A percentile compares a stretch with the other conserved stretches of the same genome.
These are phyloP conservation scores for Tephrocybe sp. DNA, from an alignment of 768 basidiomycete genomes.

Conservation along the genomic window DNA sequence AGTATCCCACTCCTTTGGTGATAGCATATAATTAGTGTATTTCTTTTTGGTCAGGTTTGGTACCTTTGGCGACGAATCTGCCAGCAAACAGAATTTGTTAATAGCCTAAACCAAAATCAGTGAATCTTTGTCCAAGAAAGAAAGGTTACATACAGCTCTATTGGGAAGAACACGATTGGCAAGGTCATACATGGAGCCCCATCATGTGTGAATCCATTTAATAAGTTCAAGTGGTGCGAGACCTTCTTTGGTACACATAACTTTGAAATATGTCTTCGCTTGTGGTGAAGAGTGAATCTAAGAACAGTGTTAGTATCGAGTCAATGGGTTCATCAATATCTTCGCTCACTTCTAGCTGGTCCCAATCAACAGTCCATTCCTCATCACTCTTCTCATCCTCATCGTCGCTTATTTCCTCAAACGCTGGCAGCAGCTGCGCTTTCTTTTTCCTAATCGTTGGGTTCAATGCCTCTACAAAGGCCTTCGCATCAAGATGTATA, in stretches of 20 bases:
- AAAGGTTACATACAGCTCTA: constrained; percentile 5
- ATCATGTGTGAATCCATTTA: constrained; percentile 24
- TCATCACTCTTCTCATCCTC: constrained; percentile 16
- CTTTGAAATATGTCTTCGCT: constrained; percentile 22
- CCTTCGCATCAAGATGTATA: constrained; percentile 23
- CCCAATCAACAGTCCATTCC: constrained; percentile 4
- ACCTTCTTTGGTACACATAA: constrained; percentile 14
- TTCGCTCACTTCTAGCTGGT: constrained; percentile 7
- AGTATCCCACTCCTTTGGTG: constrained; percentile 19
- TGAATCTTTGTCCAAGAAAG: background rate
- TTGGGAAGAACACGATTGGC: constrained; percentile 14
- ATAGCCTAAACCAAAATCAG: constrained; percentile 11
- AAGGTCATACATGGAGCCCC: constrained; percentile 26
- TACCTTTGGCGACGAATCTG: constrained; percentile 20
- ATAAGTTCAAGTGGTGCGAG: constrained; percentile 22
- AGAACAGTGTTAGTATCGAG: constrained; percentile 13
- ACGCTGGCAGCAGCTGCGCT: background rate
- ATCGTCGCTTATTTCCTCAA: constrained; percentile 6
- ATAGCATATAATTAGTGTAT: constrained; percentile 21
- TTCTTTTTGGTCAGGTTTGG: constrained; percentile 24
- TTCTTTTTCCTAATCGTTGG: constrained; percentile 10
- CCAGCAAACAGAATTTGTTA: constrained; percentile 17
- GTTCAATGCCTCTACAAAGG: constrained; percentile 24
- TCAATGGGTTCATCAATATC: constrained; percentile 12
- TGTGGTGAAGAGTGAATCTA: constrained; percentile 24